These are phyloP conservation scores for Prunus mume DNA, from an alignment of 306 rosid species.

Conservation along the genomic window DNA sequence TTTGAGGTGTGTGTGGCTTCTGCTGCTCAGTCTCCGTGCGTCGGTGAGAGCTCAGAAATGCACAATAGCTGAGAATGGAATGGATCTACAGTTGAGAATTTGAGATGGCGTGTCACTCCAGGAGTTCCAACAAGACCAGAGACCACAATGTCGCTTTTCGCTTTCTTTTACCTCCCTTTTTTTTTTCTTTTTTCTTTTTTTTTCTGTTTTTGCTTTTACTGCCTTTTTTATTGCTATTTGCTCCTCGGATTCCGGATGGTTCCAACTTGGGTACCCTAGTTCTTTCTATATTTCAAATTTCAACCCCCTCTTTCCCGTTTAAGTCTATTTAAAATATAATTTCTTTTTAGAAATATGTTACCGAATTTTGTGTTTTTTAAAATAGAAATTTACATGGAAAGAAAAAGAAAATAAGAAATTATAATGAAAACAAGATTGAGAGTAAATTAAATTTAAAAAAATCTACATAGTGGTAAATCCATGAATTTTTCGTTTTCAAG, in stretches of 20 bases:
- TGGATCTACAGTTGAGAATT: slow-evolving; percentile 8
- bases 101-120: not conserved
- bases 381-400: too few relatives aligned
- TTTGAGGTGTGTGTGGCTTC: not conserved
- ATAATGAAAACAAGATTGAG: too few relatives aligned
- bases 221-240: not conserved
- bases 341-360: too few relatives aligned
- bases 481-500: too few relatives aligned
- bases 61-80: not conserved
- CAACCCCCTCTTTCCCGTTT: not conserved
- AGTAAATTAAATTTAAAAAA: too few relatives aligned
- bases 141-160: not conserved
- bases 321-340: too few relatives aligned
- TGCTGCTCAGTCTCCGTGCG: not conserved
- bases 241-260: not conserved
- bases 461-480: too few relatives aligned
- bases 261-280: not conserved
- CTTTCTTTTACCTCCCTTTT: not conserved
- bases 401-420: too few relatives aligned
- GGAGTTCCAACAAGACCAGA: not conserved
- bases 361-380: too few relatives aligned
- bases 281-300: not conserved
- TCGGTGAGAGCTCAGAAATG: not conserved
- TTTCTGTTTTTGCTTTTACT: too few relatives aligned
- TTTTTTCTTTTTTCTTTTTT: not conserved